phyloP scores from a whole-genome alignment of 2,329 filamentous ascomycete genomes.

The Penicillium thymicola region DNA sequence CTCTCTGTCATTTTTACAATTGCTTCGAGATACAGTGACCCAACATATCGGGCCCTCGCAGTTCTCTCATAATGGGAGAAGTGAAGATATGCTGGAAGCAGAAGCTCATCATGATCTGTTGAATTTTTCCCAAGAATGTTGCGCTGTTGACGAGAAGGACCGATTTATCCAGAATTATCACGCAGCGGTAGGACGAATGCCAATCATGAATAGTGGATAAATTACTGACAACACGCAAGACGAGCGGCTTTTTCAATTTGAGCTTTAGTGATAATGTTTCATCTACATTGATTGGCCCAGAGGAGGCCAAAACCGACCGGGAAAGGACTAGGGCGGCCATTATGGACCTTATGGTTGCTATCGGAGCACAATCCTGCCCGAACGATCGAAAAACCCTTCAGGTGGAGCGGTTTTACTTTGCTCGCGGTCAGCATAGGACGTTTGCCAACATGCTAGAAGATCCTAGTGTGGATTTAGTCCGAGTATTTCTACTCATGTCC shows the following conservation, averaged over 20 bases:
- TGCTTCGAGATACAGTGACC: slow-evolving; percentile 48
- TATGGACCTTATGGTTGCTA: slow-evolving; percentile 49
- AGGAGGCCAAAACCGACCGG: slow-evolving; percentile 17
- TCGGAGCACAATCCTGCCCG: slow-evolving; percentile 50
- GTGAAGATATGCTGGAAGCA: slow-evolving; percentile 54
- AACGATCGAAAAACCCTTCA: slow-evolving; percentile 29
- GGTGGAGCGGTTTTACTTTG: slow-evolving; percentile 45
- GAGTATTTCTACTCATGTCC: slow-evolving; percentile 55
- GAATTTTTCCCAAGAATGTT: slow-evolving; percentile 32
- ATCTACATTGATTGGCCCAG: neutral
- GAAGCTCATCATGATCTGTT: slow-evolving; percentile 38
- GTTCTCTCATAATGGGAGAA: slow-evolving; percentile 52
- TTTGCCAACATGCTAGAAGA: slow-evolving; percentile 54
- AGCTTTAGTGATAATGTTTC: slow-evolving; percentile 30
- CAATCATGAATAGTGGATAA: neutral
- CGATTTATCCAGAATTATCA: slow-evolving; percentile 33
- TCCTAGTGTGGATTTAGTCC: slow-evolving; percentile 53
- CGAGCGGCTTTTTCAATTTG: slow-evolving; percentile 42
- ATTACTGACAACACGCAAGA: slow-evolving; percentile 26
- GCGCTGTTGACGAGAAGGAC: slow-evolving; percentile 29
- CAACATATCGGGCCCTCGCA: slow-evolving; percentile 54
- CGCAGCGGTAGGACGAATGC: slow-evolving; percentile 22
- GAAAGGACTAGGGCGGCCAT: slow-evolving; percentile 32
- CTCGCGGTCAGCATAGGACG: slow-evolving; percentile 47
- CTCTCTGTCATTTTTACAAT: slow-evolving; percentile 55